Evolutionary conservation across 116 monocot species (phyloP), one percentile per base, ranked within the genome.

Genomic region (Phalaenopsis hybrid): DNA sequence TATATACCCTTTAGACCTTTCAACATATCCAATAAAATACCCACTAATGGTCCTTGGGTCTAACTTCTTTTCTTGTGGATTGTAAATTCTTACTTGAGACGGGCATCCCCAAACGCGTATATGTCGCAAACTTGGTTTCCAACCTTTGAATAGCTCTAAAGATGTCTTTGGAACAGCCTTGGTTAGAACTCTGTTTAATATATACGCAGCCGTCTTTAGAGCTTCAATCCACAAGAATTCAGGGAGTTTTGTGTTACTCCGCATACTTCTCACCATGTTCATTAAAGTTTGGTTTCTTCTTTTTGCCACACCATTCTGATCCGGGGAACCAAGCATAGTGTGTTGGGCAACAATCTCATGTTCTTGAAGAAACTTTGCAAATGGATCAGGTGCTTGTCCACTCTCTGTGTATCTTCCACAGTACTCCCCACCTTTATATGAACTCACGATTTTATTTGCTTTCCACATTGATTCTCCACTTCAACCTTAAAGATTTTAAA

Each of bases 71-170:
- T 73, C 6, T 73, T 41, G 8, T 73, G 41, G 41, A 41, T 23
- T 68, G 9, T 68, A 68, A 68, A 68, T 25, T 68, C 3, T 68
- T 9, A 68, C 67, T 73, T 73, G 13, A 73, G 6, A 41, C 12
- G 41, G 41, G 41, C 73, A 73, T 37, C 73, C 73, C 41, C 0
- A 73, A 37, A 73, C 41, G 15, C 41, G 34, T 73, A 37, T 15
- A 73, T 37, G 73, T 41, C 17, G 31, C 37, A 73, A 73, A 41
- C 73, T 73, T 41, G 11, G 41, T 78, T 85, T 85, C 41, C 37
- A 81, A 78, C 81, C 65, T 55, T 77, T 68, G 0, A 12, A 81
- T 78, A 81, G 78, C 37, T 85, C 77, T 72, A 81, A 85, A 21
- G 81, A 11, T 5, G 46, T 81, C 51, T 81, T 85, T 8, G 57